These are phyloP conservation scores for Melanomma pulvis-pyrius DNA, from an alignment of 495 filamentous ascomycete genomes.

Conservation along the genomic window DNA sequence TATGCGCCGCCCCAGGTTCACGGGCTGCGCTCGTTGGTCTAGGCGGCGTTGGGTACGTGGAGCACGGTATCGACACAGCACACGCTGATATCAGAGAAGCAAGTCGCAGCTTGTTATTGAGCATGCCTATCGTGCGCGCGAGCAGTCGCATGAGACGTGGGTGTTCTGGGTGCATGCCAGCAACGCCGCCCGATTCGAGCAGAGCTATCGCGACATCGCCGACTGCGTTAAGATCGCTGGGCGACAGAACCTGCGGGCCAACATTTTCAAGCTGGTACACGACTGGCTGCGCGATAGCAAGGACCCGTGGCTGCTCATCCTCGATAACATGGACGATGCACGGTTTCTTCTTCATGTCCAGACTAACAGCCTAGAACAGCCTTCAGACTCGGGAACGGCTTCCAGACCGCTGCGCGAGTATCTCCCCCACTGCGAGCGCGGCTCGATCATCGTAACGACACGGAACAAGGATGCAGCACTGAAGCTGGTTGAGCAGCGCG, in stretches of 20 bases:
- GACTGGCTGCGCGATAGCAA: slow-evolving; percentile 47
- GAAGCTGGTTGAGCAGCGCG: slow-evolving; percentile 42
- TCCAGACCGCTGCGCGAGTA: slow-evolving; percentile 1
- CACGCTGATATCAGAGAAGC: slow-evolving; percentile 32
- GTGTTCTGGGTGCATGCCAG: slow-evolving; percentile 45
- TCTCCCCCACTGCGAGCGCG: slow-evolving; percentile 20
- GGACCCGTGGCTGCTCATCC: slow-evolving; percentile 53
- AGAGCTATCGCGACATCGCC: slow-evolving; percentile 37
- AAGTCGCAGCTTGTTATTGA: slow-evolving; percentile 60
- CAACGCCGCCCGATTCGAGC: slow-evolving; percentile 38
- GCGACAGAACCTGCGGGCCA: slow-evolving; percentile 40
- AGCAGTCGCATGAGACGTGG: slow-evolving; percentile 31
- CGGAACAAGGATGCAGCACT: slow-evolving; percentile 18
- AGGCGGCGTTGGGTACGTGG: slow-evolving; percentile 53
- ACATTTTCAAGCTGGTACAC: slow-evolving; percentile 46
- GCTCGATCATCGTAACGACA: slow-evolving; percentile 17
- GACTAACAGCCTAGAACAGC: background rate
- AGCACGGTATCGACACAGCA: background rate
- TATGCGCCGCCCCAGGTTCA: slow-evolving; percentile 33
- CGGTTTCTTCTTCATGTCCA: slow-evolving; percentile 43
- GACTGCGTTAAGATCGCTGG: slow-evolving; percentile 30
- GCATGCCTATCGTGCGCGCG: slow-evolving; percentile 48
- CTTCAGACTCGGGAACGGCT: background rate
- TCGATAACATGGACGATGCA: slow-evolving; percentile 58
- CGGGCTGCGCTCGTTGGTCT: slow-evolving; percentile 40